Percentiles rank a stretch among this genome's conserved stretches.
Conservation (phyloP, 2,329 filamentous ascomycete species). For the Cyphellophora europaea region DNA sequence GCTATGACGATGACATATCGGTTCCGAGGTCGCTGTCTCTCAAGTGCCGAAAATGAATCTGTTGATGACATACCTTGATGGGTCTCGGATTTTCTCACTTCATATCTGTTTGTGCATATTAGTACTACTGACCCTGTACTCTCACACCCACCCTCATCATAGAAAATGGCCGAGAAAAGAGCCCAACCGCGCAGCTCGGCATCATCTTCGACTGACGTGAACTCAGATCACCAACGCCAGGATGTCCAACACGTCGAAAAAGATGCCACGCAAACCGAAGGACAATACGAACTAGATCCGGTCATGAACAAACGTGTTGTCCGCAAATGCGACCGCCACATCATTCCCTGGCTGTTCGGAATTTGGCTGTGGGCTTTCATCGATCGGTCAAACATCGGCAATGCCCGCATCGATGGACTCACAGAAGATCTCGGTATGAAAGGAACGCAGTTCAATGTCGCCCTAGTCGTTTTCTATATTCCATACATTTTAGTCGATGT, state of each 20-base stretch:
- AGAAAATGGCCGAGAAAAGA: neutral
- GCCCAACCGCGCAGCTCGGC: neutral
- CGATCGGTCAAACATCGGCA: constrained; percentile 59
- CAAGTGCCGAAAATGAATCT: no score
- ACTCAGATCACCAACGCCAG: neutral
- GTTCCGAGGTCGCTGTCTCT: no score
- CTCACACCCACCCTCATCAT: no score
- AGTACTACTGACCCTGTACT: no score
- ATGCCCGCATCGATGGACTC: constrained; percentile 34
- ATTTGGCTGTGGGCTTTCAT: constrained; percentile 2
- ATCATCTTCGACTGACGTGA: neutral
- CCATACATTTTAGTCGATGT: constrained; percentile 24
- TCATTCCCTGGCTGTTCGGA: constrained; percentile 2
- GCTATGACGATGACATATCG: no score
- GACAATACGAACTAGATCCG: constrained; percentile 1
- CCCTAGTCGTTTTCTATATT: constrained; percentile 18
- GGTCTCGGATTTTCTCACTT: no score
- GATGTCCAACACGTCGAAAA: neutral
- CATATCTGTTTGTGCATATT: no score
- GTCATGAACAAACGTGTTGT: constrained; percentile 1
- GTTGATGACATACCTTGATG: no score
- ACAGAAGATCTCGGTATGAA: constrained; percentile 35
- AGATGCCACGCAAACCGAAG: neutral
- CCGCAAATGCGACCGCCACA: constrained; percentile 1
- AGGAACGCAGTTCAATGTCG: constrained; percentile 28